Percentiles rank a stretch among this genome's conserved stretches.
Evolutionary conservation across 208 protist genomes (phyloP).

Genomic region (Leishmania amazonensis): DNA sequence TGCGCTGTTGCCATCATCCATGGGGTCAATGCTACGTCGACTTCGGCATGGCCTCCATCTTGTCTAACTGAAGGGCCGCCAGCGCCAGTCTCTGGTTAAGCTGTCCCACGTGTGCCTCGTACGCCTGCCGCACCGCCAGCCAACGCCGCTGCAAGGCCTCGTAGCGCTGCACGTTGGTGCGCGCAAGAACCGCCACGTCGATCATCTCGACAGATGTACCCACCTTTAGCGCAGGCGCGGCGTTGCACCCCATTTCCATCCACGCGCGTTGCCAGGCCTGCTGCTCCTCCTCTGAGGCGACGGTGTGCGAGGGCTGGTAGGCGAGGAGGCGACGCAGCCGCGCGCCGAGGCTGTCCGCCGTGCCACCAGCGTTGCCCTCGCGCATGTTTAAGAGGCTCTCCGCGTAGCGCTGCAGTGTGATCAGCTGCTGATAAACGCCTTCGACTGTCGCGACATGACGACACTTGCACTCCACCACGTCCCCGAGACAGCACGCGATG

Average conservation of each 20-base stretch:
- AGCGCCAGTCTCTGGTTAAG: constrained; percentile 28
- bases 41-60: constrained; percentile 18
- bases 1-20: not conserved
- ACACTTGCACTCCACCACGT: constrained; percentile 17
- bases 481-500: constrained; percentile 10
- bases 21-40: not conserved
- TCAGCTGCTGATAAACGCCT: constrained; percentile 19
- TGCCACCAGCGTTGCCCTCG: not conserved
- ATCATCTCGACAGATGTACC: constrained; percentile 3
- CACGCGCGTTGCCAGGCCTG: constrained; percentile 27
- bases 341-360: not conserved
- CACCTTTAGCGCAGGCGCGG: not conserved
- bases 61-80: constrained; percentile 25
- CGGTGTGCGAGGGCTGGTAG: constrained; percentile 20
- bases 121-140: constrained; percentile 10
- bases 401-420: constrained; percentile 2
- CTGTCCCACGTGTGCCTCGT: constrained; percentile 8
- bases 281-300: constrained; percentile 16
- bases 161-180: constrained; percentile 23
- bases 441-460: constrained; percentile 3
- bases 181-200: constrained; percentile 28
- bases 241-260: constrained; percentile 2
- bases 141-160: constrained; percentile 23
- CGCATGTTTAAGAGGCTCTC: constrained; percentile 4
- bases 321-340: constrained; percentile 12